Percentiles rank a stretch among this genome's conserved stretches.
Conservation (phyloP, 495 filamentous ascomycete genomes). For the Penicillium verhagenii region DNA sequence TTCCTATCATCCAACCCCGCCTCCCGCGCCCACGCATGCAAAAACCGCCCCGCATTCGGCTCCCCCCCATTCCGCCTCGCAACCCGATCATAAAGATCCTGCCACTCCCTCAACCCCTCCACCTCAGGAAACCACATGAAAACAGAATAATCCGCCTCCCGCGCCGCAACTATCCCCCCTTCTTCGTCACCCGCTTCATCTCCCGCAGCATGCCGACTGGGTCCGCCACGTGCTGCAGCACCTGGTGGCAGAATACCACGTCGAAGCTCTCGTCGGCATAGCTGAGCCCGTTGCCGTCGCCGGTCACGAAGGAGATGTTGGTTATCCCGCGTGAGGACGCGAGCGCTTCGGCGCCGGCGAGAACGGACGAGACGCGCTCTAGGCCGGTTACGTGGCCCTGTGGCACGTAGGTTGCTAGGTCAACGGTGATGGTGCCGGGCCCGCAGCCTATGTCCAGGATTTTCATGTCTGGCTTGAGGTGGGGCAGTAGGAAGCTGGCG, state of each 20-base stretch:
- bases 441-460: conserved; percentile 62
- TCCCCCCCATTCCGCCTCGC: conserved; percentile 43
- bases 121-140: conserved; percentile 48
- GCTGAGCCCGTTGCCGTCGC: conserved; percentile 43
- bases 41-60: conserved; percentile 48
- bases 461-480: conserved; percentile 43
- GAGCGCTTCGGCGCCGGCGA: conserved; percentile 36
- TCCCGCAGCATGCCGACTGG: conserved; percentile 43
- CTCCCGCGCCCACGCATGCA: conserved; percentile 50
- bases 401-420: conserved; percentile 46
- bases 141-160: conserved; percentile 43
- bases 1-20: conserved; percentile 47
- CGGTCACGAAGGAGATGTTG: conserved; percentile 47
- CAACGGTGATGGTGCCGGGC: conserved; percentile 56
- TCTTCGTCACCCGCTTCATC: conserved; percentile 49
- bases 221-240: conserved; percentile 50
- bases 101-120: conserved; percentile 39
- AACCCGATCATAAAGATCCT: conserved; percentile 36
- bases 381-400: conserved; percentile 46
- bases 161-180: conserved; percentile 53
- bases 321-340: conserved; percentile 35
- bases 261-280: conserved; percentile 54
- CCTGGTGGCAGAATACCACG: conserved; percentile 54
- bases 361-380: conserved; percentile 30
- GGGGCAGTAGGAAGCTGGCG: conserved; percentile 47